phyloP scores from a whole-genome alignment of 2,329 filamentous ascomycete genomes.

The Elsinoe fawcettii region DNA sequence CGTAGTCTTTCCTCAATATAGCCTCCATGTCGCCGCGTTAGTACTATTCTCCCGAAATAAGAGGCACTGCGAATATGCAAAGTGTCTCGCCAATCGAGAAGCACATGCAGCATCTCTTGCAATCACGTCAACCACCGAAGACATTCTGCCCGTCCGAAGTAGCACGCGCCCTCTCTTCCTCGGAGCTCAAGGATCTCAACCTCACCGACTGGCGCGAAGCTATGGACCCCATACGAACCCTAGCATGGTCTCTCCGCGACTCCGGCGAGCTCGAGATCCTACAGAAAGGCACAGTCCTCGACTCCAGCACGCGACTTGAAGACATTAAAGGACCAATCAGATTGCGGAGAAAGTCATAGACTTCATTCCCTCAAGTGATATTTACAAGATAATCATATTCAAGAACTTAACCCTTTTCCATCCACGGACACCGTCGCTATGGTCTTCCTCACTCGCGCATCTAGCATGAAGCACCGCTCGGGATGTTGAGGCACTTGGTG shows the following conservation, averaged over 20 bases:
- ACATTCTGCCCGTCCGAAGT: conserved; percentile 48
- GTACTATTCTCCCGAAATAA: too few relatives aligned
- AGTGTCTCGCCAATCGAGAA: background rate
- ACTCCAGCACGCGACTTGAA: conserved; percentile 26
- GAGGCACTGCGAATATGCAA: background rate
- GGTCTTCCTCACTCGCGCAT: background rate
- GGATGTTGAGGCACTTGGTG: conserved; percentile 36
- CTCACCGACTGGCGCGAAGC: conserved; percentile 38
- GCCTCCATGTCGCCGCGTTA: too few relatives aligned
- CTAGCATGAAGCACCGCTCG: conserved; percentile 30
- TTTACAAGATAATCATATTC: background rate
- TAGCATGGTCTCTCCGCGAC: conserved; percentile 37
- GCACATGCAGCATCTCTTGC: conserved; percentile 11
- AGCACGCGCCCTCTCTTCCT: conserved; percentile 37
- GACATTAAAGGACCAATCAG: conserved; percentile 42
- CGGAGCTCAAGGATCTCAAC: conserved; percentile 32
- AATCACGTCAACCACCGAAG: conserved; percentile 35
- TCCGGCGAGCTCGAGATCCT: conserved; percentile 40
- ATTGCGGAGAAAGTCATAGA: conserved; percentile 26
- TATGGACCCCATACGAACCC: conserved; percentile 38
- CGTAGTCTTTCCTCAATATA: too few relatives aligned
- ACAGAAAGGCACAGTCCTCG: conserved; percentile 40
- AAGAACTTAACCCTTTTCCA: background rate
- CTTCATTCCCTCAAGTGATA: background rate
- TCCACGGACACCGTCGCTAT: background rate